Evolutionary conservation across 192 early-diverging fungal species (phyloP).

Genomic region (Ramicandelaber brevisporus): DNA sequence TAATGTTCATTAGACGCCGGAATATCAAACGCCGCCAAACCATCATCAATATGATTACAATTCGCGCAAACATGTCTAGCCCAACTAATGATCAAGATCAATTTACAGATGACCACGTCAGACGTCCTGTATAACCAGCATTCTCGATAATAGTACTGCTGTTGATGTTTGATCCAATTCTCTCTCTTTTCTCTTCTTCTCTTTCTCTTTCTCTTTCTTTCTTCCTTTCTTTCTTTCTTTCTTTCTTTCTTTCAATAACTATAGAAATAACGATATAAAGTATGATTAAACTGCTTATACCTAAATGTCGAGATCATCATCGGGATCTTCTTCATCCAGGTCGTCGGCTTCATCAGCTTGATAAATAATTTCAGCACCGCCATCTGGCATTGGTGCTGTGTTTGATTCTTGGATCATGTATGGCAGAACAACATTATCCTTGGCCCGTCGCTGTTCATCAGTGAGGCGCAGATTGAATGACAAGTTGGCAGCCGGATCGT

Average conservation of each 20-base stretch:
- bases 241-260: background rate
- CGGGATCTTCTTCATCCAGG: constrained; percentile 76
- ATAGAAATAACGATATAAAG: background rate
- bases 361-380: constrained; percentile 35
- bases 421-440: constrained; percentile 50
- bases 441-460: constrained; percentile 50
- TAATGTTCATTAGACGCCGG: no score
- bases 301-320: constrained; percentile 74
- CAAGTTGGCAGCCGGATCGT: constrained; percentile 49
- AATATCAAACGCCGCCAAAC: no score
- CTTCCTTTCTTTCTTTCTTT: constrained; percentile 1
- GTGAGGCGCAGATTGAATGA: constrained; percentile 68
- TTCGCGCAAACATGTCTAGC: no score
- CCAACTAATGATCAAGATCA: no score
- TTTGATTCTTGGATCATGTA: constrained; percentile 38
- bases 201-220: constrained; percentile 1
- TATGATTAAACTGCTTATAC: background rate
- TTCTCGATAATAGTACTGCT: no score
- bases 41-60: no score
- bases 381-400: background rate
- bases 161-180: constrained; percentile 1
- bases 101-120: no score
- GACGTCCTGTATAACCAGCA: no score
- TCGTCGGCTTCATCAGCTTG: constrained; percentile 69
- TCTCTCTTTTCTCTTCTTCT: background rate